Conservation (phyloP, 345 rosid species). For the Linum usitatissimum region DNA sequence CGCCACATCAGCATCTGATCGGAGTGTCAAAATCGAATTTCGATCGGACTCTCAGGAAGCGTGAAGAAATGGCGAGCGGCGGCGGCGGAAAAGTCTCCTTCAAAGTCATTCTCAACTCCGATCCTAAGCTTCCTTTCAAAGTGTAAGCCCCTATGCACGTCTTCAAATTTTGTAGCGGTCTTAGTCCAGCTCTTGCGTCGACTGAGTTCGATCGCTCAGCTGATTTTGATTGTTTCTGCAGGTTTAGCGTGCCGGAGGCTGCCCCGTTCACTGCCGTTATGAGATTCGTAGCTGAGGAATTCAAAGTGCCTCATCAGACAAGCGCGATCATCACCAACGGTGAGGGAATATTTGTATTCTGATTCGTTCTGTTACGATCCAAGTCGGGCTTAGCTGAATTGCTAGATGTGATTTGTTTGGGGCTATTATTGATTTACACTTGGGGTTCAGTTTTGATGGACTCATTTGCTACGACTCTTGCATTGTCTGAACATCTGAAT, state of each 20-base stretch:
- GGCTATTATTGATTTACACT: neutral
- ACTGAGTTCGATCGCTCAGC: neutral
- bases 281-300: conserved; percentile 94
- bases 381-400: no score
- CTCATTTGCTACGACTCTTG: no score
- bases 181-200: neutral
- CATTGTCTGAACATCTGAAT: no score
- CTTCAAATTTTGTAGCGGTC: neutral
- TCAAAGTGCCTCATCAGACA: conserved; percentile 96
- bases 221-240: conserved; percentile 16
- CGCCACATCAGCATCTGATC: neutral
- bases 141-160: conserved; percentile 54
- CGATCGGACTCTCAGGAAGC: neutral
- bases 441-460: neutral
- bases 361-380: neutral
- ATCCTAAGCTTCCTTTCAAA: conserved; percentile 98
- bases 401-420: neutral
- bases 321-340: conserved; percentile 99
- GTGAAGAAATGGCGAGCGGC: conserved; percentile 39
- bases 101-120: conserved; percentile 93
- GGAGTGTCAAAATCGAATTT: neutral
- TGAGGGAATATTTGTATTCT: conserved; percentile 12
- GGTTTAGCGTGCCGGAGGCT: conserved; percentile 95
- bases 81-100: conserved; percentile 83
- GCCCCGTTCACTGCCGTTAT: conserved; percentile 95